These are phyloP conservation scores for Chaetomium strumarium DNA, from an alignment of 2,329 filamentous ascomycete genomes.

Conservation along the genomic window DNA sequence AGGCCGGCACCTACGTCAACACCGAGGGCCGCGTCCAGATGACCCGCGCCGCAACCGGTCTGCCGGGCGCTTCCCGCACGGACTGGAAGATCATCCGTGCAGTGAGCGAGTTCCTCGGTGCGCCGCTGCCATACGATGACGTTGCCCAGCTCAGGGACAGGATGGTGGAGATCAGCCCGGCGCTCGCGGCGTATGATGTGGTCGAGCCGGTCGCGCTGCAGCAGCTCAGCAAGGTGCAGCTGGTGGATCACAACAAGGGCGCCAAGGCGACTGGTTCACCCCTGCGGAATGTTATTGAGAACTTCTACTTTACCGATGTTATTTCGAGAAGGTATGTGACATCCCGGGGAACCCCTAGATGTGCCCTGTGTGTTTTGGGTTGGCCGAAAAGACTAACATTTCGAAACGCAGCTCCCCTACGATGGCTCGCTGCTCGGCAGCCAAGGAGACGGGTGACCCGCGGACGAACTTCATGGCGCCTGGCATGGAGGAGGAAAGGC, in stretches of 20 bases:
- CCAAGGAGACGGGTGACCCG: constrained; percentile 76
- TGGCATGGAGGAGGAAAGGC: constrained; percentile 58
- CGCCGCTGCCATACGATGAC: constrained; percentile 86
- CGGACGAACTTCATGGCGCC: constrained; percentile 75
- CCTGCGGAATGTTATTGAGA: constrained; percentile 80
- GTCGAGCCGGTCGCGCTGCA: constrained; percentile 73
- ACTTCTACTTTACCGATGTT: constrained; percentile 97
- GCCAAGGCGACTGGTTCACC: constrained; percentile 63
- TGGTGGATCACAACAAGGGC: constrained; percentile 95
- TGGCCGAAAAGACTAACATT: neutral
- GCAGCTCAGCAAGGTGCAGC: constrained; percentile 82
- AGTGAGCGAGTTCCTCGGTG: constrained; percentile 82
- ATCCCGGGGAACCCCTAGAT: neutral
- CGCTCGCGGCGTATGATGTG: constrained; percentile 82
- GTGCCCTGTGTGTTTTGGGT: neutral
- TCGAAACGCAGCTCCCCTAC: constrained; percentile 71
- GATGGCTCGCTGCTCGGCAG: constrained; percentile 94
- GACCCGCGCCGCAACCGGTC: constrained; percentile 79
- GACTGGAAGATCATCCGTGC: constrained; percentile 99
- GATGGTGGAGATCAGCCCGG: constrained; percentile 91
- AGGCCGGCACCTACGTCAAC: constrained; percentile 93
- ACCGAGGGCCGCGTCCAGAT: constrained; percentile 95
- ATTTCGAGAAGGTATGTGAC: constrained; percentile 86
- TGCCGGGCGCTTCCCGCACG: constrained; percentile 83
- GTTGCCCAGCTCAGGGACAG: constrained; percentile 83